phyloP scores from a whole-genome alignment of 371 early-diverging fungal genomes.

The Syncephalis plumigaleata region DNA sequence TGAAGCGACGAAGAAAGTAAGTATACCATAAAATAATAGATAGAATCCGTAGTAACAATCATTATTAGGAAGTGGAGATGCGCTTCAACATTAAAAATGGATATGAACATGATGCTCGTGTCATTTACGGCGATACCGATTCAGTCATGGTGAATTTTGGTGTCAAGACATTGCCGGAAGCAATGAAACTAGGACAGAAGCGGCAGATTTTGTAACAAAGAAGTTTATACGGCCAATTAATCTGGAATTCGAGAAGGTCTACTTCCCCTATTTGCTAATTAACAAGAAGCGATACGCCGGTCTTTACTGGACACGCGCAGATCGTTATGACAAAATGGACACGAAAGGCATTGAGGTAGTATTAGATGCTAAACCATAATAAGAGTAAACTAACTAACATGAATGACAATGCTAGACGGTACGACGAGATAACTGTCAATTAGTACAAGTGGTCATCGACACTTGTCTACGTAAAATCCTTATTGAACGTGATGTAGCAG shows the following conservation, averaged over 20 bases:
- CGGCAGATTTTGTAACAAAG: constrained; percentile 72
- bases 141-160: constrained; percentile 99
- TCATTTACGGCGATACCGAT: constrained; percentile 99
- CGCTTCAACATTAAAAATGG: constrained; percentile 74
- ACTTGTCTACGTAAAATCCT: constrained; percentile 86
- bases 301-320: constrained; percentile 90
- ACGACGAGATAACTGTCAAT: constrained; percentile 94
- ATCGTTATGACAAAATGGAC: constrained; percentile 91
- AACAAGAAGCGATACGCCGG: constrained; percentile 99
- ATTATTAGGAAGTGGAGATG: constrained; percentile 57
- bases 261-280: constrained; percentile 95
- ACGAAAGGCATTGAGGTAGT: constrained; percentile 97
- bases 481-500: constrained; percentile 81
- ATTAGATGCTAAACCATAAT: background rate
- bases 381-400: background rate
- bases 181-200: constrained; percentile 84
- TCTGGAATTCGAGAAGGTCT: constrained; percentile 99
- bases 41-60: background rate
- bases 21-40: background rate
- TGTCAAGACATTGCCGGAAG: constrained; percentile 51
- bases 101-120: constrained; percentile 74
- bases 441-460: constrained; percentile 90
- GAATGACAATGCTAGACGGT: constrained; percentile 58
- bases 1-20: constrained; percentile 66
- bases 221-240: constrained; percentile 92